Base-by-base conservation (phyloP, 164 flowering plant genomes). In the Sedum album region DNA sequence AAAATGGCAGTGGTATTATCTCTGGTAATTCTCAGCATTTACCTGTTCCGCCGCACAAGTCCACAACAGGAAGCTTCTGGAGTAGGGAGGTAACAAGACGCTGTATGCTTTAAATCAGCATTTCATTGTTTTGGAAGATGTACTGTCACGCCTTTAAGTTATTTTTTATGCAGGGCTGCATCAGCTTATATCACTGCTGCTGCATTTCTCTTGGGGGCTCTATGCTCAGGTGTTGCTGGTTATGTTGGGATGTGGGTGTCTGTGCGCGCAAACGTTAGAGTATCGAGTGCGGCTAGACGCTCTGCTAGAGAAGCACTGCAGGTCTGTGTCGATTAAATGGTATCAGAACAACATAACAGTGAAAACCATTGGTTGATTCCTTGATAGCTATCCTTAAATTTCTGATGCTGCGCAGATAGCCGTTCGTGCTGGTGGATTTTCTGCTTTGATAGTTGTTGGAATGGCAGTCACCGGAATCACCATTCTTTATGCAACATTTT, bases 201-300 rank as follows among this genome's bases (percentile, higher is more conserved):
- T 78, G 80, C 99, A 65, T 94, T 94, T 81, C 92, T 94, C 73
- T 79, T 94, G 9, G 99, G 99, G 70, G 99, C 97, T 68, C 31
- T 94, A 20, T 94, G 99, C 72, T 94, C 99, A 20, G 99, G 99
- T 78, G 65, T 86, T 77, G 99, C 99, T 46, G 99, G 99, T 28
- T 91, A 90, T 86, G 96, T 94, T 73, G 99, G 97, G 44, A 94
- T 91, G 99, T 94, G 99, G 97, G 97, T 94, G 28, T 94, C 99
- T 15, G 97, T 94, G 51, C 93, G 97, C 76, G 97, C 99, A 76
- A 94, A 94, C 81, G 99, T 94, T 74, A 77, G 97, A 38, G 99
- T 94, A 38, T 87, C 99, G 48, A 92, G 99, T 87, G 99, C 99
- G 75, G 99, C 99, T 73, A 88, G 97, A 73, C 84, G 99, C 68